Conservation (phyloP, 1,284 basidiomycete genomes). For the Ganoderma meredithae region DNA sequence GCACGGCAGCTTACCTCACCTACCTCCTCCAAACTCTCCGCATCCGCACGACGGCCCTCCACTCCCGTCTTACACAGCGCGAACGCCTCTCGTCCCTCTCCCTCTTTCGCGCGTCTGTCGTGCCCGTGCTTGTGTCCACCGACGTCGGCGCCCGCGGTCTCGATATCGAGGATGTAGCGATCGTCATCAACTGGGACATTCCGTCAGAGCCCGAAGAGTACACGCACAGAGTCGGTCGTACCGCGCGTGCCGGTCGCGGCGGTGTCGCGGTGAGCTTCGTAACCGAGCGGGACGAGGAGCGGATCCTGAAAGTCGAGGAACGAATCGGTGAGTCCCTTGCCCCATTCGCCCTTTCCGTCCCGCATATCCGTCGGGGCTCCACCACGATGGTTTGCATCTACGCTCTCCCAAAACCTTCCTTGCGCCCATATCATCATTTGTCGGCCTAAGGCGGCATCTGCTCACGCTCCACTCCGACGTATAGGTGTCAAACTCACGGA, state of each 20-base stretch:
- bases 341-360: neutral
- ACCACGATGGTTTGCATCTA: neutral
- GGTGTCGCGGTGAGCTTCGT: conserved; percentile 95
- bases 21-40: conserved; percentile 79
- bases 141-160: conserved; percentile 95
- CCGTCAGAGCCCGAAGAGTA: conserved; percentile 81
- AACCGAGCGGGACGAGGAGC: conserved; percentile 91
- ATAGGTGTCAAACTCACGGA: conserved; percentile 79
- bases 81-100: conserved; percentile 86
- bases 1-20: conserved; percentile 92
- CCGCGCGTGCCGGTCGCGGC: conserved; percentile 91
- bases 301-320: conserved; percentile 85
- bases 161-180: conserved; percentile 94
- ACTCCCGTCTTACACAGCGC: conserved; percentile 92
- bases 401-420: neutral
- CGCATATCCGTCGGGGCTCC: neutral
- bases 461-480: neutral
- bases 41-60: conserved; percentile 89
- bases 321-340: conserved; percentile 73
- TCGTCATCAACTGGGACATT: conserved; percentile 98
- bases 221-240: conserved; percentile 87
- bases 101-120: conserved; percentile 87
- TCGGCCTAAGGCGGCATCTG: neutral
- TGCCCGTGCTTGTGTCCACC: conserved; percentile 93
- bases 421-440: neutral